Conservation (phyloP, 2,329 filamentous ascomycete species). For the Neonectria hederae region DNA sequence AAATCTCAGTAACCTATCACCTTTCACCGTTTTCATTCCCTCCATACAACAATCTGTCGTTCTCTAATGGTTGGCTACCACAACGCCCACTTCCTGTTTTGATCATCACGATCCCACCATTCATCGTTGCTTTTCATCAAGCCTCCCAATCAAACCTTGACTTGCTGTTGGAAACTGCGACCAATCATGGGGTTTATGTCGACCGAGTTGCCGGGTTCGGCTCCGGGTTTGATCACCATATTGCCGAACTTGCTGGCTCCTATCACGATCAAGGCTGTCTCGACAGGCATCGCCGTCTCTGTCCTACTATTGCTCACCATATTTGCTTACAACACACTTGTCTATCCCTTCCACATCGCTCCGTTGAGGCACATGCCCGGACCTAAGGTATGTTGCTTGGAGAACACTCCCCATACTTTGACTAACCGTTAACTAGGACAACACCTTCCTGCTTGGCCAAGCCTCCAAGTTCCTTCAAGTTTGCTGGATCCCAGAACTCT, state of each 20-base stretch:
- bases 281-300: neutral
- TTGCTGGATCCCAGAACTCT: conserved; percentile 41
- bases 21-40: neutral
- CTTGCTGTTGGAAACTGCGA: neutral
- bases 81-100: neutral
- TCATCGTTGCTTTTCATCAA: neutral
- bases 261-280: neutral
- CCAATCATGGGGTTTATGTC: neutral
- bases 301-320: neutral
- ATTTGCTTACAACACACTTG: conserved; percentile 40
- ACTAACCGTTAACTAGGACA: conserved; percentile 43
- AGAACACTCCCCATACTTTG: no score
- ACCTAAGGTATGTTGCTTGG: conserved; percentile 48
- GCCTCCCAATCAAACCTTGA: neutral
- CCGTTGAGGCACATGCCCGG: conserved; percentile 56
- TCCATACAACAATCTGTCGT: neutral
- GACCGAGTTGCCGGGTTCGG: neutral
- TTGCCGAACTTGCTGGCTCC: neutral
- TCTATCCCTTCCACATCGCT: conserved; percentile 56
- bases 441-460: conserved; percentile 53
- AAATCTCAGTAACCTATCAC: neutral
- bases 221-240: neutral
- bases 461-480: conserved; percentile 44
- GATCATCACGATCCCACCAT: neutral
- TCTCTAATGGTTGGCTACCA: neutral